A percentile compares a stretch with the other conserved stretches of the same genome.
Evolutionary conservation across 192 early-diverging fungal genomes (phyloP).

Genomic region (Gigaspora rosea): DNA sequence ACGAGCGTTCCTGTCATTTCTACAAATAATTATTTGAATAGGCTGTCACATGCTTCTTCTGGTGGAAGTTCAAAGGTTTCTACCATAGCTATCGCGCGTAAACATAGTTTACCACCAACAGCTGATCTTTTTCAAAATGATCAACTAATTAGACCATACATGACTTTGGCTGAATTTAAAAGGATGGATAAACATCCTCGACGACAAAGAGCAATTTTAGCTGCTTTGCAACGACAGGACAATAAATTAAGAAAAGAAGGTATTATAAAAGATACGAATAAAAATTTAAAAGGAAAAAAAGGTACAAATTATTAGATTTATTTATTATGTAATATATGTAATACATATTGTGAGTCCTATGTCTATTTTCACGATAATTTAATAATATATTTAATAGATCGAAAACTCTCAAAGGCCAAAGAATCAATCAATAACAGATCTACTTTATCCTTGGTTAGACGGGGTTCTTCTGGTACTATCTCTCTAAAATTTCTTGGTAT

Average conservation of each 20-base stretch:
- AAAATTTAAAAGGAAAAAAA: conserved; percentile 46
- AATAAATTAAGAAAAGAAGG: conserved; percentile 41
- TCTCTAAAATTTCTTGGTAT: conserved; percentile 24
- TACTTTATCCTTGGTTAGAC: neutral
- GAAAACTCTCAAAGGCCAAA: conserved; percentile 19
- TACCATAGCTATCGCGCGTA: neutral
- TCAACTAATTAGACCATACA: conserved; percentile 36
- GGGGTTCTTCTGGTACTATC: neutral
- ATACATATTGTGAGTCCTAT: neutral
- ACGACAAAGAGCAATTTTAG: conserved; percentile 39
- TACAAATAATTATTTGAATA: neutral
- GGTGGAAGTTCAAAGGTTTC: neutral
- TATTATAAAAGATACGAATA: conserved; percentile 39
- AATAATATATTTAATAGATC: conserved; percentile 2
- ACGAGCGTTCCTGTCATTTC: neutral
- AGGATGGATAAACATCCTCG: conserved; percentile 42
- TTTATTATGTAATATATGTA: neutral
- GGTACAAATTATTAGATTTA: conserved; percentile 25
- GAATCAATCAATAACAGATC: neutral
- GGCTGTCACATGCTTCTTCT: neutral
- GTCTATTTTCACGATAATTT: neutral
- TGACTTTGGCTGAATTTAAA: conserved; percentile 46
- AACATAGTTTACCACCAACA: conserved; percentile 13
- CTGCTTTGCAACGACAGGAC: conserved; percentile 43
- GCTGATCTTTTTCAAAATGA: conserved; percentile 10